Percentiles rank a stretch among this genome's conserved stretches.
phyloP scores from a whole-genome alignment of 2,329 filamentous ascomycete species.

The Nemania diffusa region DNA sequence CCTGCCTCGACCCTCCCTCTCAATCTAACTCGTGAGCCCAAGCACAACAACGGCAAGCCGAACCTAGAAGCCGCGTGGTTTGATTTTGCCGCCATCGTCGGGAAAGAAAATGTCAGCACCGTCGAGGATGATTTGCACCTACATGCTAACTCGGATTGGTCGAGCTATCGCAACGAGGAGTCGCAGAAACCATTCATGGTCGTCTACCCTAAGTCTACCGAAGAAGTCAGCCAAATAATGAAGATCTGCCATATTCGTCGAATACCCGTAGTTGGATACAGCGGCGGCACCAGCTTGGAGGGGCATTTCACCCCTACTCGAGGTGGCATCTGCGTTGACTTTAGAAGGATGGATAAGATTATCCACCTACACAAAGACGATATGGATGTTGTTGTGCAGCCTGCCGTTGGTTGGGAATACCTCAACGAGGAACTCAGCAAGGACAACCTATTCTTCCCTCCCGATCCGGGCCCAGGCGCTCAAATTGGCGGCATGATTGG shows the following conservation, averaged over 20 bases:
- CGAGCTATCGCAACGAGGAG: constrained; percentile 63
- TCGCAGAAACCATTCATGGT: constrained; percentile 71
- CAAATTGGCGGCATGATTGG: constrained; percentile 86
- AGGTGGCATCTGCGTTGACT: constrained; percentile 81
- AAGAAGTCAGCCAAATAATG: constrained; percentile 79
- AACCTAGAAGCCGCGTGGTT: constrained; percentile 76
- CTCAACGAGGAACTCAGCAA: constrained; percentile 76
- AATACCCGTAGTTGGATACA: constrained; percentile 80
- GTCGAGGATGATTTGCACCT: constrained; percentile 62
- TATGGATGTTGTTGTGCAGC: constrained; percentile 74
- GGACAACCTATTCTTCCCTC: constrained; percentile 82
- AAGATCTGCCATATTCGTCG: constrained; percentile 76
- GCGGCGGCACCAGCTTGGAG: constrained; percentile 80
- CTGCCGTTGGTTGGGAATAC: constrained; percentile 80
- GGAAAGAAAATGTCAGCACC: constrained; percentile 73
- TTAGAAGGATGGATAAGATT: constrained; percentile 78
- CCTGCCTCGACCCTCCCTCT: constrained; percentile 70
- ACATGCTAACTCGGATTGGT: constrained; percentile 72
- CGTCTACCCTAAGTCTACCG: constrained; percentile 76
- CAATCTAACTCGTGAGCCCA: constrained; percentile 59
- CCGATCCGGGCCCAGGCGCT: constrained; percentile 84
- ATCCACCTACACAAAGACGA: constrained; percentile 74
- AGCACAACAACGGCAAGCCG: constrained; percentile 67
- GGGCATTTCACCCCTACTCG: constrained; percentile 79
- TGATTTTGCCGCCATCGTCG: constrained; percentile 73